A percentile compares a stretch with the other conserved stretches of the same genome.
Evolutionary conservation across 768 basidiomycete species (phyloP).

Genomic region (Boletellus sp.): DNA sequence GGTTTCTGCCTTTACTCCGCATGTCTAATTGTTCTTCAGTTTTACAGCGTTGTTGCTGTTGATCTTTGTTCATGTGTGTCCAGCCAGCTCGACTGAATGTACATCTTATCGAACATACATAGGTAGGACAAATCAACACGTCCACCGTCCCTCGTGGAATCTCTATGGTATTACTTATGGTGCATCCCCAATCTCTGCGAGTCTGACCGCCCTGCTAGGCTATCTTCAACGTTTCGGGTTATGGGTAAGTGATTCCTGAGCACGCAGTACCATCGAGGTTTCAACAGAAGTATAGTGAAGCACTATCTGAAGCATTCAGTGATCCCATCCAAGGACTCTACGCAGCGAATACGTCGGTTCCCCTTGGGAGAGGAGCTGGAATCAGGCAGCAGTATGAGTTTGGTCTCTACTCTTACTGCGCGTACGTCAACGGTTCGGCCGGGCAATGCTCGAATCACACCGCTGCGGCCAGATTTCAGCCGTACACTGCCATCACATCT

Average conservation of each 20-base stretch:
- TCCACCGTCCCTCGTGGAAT: constrained; percentile 67
- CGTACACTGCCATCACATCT: constrained; percentile 57
- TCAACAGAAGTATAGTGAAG: constrained; percentile 37
- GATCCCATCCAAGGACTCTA: constrained; percentile 65
- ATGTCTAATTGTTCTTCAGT: constrained; percentile 13
- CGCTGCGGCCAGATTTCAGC: constrained; percentile 56
- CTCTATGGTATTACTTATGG: constrained; percentile 54
- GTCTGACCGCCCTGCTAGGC: constrained; percentile 42
- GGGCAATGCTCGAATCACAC: constrained; percentile 66
- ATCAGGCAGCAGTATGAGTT: constrained; percentile 71
- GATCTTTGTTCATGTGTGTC: constrained; percentile 77
- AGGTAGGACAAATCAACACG: constrained; percentile 84
- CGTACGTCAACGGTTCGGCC: constrained; percentile 53
- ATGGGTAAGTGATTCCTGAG: constrained; percentile 48
- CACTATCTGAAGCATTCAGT: constrained; percentile 44
- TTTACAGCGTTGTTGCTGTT: constrained; percentile 49
- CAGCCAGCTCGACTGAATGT: constrained; percentile 10
- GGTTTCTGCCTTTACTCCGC: constrained; percentile 2
- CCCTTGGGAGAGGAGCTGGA: constrained; percentile 54
- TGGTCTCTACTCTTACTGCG: constrained; percentile 81
- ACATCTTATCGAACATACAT: constrained; percentile 20
- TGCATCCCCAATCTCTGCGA: not conserved
- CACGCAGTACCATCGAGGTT: not conserved
- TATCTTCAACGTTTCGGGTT: constrained; percentile 64
- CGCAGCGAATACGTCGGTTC: constrained; percentile 59